Percentiles rank a stretch among this genome's conserved stretches.
Evolutionary conservation across 306 rosid species (phyloP).

Genomic region (Nissolia schottii): DNA sequence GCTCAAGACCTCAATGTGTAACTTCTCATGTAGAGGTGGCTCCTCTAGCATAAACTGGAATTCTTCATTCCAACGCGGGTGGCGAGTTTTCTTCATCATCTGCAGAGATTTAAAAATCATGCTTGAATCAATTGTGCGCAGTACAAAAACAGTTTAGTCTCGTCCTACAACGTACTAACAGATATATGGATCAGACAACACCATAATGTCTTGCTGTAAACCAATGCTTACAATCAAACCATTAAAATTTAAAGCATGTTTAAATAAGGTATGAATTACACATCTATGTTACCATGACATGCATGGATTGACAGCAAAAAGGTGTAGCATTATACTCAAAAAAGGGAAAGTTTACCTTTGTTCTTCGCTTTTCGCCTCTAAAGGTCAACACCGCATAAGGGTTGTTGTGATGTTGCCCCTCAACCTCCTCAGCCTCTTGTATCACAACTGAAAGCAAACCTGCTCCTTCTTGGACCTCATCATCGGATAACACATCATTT

Average conservation of each 20-base stretch:
- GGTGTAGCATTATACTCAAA: not conserved
- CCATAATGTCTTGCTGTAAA: too few species aligned
- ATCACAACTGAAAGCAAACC: conserved; percentile 71
- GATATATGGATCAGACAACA: too few species aligned
- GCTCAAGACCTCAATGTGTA: conserved; percentile 69
- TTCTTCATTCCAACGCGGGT: conserved; percentile 86
- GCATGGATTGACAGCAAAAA: not conserved
- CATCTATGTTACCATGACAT: not conserved
- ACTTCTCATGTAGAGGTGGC: conserved; percentile 79
- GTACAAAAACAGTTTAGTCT: too few species aligned
- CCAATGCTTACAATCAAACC: too few species aligned
- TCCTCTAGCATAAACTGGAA: conserved; percentile 86
- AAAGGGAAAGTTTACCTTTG: conserved; percentile 51
- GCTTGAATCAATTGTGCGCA: not conserved
- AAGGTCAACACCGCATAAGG: conserved; percentile 67
- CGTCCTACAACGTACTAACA: too few species aligned
- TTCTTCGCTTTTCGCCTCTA: conserved; percentile 71
- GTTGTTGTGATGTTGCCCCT: conserved; percentile 77
- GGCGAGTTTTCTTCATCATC: conserved; percentile 67
- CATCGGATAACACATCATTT: conserved; percentile 32
- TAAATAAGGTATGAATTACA: too few species aligned
- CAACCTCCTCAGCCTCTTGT: conserved; percentile 76
- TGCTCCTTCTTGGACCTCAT: conserved; percentile 49
- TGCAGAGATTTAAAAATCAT: conserved; percentile 18
- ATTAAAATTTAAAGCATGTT: too few species aligned